Conservation (phyloP, 345 rosid genomes). For the Dimocarpus longan region DNA sequence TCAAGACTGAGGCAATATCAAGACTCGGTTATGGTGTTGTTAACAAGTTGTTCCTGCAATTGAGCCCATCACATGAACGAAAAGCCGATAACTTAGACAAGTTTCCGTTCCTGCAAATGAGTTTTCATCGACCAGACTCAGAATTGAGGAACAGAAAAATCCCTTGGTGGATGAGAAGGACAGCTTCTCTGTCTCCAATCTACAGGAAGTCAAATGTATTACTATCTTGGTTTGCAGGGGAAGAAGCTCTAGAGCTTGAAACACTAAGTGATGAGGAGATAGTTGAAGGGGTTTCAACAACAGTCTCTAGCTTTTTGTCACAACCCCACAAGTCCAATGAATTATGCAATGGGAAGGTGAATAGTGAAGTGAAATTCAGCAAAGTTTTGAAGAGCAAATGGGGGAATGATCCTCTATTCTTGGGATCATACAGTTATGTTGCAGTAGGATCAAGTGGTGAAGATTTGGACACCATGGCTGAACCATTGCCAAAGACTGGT, state of each 20-base stretch:
- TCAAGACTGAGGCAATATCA: constrained; percentile 76
- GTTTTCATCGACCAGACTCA: constrained; percentile 58
- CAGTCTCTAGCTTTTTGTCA: constrained; percentile 53
- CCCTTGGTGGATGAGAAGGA: constrained; percentile 97
- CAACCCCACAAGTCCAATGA: constrained; percentile 23
- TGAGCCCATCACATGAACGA: constrained; percentile 34
- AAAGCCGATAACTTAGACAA: constrained; percentile 25
- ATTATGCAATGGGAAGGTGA: constrained; percentile 41
- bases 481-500: constrained; percentile 66
- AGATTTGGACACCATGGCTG: constrained; percentile 79
- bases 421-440: constrained; percentile 88
- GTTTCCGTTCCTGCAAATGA: constrained; percentile 77
- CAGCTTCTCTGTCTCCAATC: constrained; percentile 77
- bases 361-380: constrained; percentile 35
- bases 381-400: constrained; percentile 81
- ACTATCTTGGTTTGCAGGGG: constrained; percentile 94
- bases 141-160: constrained; percentile 55
- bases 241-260: constrained; percentile 91
- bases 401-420: constrained; percentile 85
- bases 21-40: constrained; percentile 93
- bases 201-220: constrained; percentile 68
- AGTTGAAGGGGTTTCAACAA: constrained; percentile 58
- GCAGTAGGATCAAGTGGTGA: constrained; percentile 92
- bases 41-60: constrained; percentile 80
- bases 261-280: constrained; percentile 73